A percentile compares a stretch with the other conserved stretches of the same genome.
Conservation (phyloP, 306 rosid species). For the Sesbania bispinosa region DNA sequence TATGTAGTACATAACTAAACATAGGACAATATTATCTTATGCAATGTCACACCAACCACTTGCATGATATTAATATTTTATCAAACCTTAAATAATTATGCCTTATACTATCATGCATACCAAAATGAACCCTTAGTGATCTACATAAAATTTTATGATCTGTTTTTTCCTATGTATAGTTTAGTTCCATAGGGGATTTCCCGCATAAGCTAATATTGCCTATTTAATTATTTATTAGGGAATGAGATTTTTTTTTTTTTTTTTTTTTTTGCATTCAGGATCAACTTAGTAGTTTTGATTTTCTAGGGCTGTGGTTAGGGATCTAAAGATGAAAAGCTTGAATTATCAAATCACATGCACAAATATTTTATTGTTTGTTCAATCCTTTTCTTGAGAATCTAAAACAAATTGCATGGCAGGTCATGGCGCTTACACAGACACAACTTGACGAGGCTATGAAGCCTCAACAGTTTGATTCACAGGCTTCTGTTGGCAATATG, state of each 20-base stretch:
- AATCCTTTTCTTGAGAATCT: slow-evolving; percentile 1
- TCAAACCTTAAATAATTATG: background rate
- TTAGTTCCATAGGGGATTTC: background rate
- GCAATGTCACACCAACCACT: background rate
- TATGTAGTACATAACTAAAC: too few species aligned
- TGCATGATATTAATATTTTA: background rate
- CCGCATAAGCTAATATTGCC: background rate
- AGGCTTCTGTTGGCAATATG: slow-evolving; percentile 56
- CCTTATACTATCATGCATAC: background rate
- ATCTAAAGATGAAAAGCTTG: background rate
- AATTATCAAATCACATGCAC: background rate
- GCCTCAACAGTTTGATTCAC: slow-evolving; percentile 77
- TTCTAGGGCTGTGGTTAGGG: background rate
- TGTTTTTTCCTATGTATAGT: background rate
- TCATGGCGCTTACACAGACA: slow-evolving; percentile 82
- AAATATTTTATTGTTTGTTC: background rate
- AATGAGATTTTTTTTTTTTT: too few species aligned
- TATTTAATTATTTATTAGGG: background rate
- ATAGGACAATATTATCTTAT: background rate
- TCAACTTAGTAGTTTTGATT: background rate
- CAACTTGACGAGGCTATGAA: slow-evolving; percentile 98
- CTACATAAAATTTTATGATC: background rate
- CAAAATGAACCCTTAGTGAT: background rate
- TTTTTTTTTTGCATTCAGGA: too few species aligned
- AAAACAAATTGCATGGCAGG: slow-evolving; percentile 46